Conservation (phyloP, 2,329 filamentous ascomycete genomes). For the Berkeleyomyces rouxiae region DNA sequence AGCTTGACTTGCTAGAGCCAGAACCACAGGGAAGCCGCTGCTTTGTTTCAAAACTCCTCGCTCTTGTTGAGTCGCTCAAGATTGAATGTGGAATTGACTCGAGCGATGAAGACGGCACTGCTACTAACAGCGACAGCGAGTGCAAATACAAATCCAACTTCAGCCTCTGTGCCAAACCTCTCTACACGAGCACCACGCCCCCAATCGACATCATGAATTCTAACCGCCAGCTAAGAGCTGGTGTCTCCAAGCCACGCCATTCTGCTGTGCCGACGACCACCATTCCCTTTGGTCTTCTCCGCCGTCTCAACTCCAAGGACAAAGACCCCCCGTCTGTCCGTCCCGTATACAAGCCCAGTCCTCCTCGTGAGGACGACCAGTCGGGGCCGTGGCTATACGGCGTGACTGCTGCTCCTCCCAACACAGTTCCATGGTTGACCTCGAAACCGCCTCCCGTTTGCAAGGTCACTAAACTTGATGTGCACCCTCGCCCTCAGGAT, state of each 20-base stretch:
- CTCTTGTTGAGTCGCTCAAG: background rate
- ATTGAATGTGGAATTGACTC: background rate
- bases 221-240: background rate
- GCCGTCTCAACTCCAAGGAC: background rate
- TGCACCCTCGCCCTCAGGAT: background rate
- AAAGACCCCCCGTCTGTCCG: slow-evolving; percentile 2
- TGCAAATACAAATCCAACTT: background rate
- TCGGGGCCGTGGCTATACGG: slow-evolving; percentile 5
- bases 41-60: background rate
- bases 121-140: background rate
- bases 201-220: background rate
- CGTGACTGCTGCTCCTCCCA: background rate
- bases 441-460: background rate
- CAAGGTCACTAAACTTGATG: background rate
- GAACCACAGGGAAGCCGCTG: background rate
- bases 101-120: background rate
- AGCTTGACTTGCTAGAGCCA: background rate
- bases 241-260: slow-evolving; percentile 1
- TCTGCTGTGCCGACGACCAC: background rate
- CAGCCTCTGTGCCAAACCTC: background rate
- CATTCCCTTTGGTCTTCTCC: background rate
- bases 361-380: background rate
- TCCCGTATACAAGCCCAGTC: background rate
- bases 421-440: slow-evolving; percentile 1
- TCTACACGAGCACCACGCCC: background rate